Base-by-base conservation (phyloP, 1,284 basidiomycete species). In the Coniferiporia weirii region DNA sequence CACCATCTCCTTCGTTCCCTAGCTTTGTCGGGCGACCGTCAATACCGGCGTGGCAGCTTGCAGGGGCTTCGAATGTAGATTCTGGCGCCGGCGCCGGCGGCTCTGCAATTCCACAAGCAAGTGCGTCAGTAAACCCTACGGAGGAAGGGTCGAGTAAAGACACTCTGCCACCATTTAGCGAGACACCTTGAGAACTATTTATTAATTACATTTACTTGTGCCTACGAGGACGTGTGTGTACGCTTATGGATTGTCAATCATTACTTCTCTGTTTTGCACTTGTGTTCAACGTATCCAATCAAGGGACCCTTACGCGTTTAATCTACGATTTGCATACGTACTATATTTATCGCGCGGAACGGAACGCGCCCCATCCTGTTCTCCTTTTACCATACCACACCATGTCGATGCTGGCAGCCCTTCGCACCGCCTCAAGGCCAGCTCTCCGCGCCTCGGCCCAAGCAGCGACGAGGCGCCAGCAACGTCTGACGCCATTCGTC, bases 11-110 rank as follows among this genome's bases (percentile, higher is more conserved):
- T 1, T 80, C 84, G 15, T 62, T 67, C 32, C 61, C 75, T 72
- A 58, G 79, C 73, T 56, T 75, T 67, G 52, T 72, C 73, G 81
- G 82, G 0, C 80, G 84, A 65, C 89, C 91, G 10, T 81, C 89
- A 10, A 93, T 96, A 69, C 93, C 93, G 2, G 81, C 91, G 4
- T 96, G 93, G 93, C 93, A 96, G 70, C 75, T 90, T 54, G 78
- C 82, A n/a, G 55, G 56, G 12, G 44, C 36, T 15, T 53, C 55
- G 17, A 47, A 43, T 32, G 48, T 35, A 13, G 52, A 35, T 40
- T 40, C 48, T 10, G 44, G 40, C 3, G 20, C 35, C 3, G 40
- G n/a, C 2, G 34, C 10, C 40, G 32, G 22, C 32, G 19, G 13
- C 12, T 9, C 13, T 35, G 38, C 36, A 13, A 22, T 10, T 38